A percentile compares a stretch with the other conserved stretches of the same genome.
These are phyloP conservation scores for Pycnococcus provasolii DNA, from an alignment of 139 green algal species.

Conservation along the genomic window DNA sequence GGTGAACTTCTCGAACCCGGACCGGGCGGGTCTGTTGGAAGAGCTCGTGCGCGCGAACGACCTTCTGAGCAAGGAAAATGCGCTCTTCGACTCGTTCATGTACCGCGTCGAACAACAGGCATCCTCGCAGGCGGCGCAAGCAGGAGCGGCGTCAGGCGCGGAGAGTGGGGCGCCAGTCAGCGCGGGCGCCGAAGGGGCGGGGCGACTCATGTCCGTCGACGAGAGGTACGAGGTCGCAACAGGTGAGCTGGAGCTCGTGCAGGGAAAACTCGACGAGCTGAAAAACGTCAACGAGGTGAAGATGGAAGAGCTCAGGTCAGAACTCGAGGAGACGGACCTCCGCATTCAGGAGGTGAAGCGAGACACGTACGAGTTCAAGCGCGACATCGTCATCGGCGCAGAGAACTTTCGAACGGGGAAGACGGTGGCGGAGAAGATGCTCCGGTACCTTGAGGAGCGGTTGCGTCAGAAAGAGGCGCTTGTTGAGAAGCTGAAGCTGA, in stretches of 20 bases:
- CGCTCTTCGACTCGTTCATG: not conserved
- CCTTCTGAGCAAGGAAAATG: not conserved
- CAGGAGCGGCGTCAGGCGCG: not conserved
- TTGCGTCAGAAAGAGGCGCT: constrained; percentile 50
- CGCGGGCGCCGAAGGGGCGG: not conserved
- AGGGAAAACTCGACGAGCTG: not conserved
- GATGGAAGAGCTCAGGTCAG: constrained; percentile 16
- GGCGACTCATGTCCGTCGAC: constrained; percentile 1
- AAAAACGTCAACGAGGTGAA: not conserved
- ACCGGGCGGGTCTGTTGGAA: too few species aligned
- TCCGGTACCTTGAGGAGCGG: constrained; percentile 49
- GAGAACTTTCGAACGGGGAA: constrained; percentile 58
- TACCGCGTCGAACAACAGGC: constrained; percentile 6
- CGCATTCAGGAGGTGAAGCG: constrained; percentile 61
- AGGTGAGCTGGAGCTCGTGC: constrained; percentile 8
- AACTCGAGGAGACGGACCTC: constrained; percentile 39
- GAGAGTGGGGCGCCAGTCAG: too few species aligned
- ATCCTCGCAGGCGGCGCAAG: not conserved
- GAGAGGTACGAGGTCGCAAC: constrained; percentile 4
- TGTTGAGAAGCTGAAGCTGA: constrained; percentile 61
- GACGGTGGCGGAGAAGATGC: constrained; percentile 55
- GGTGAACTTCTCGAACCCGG: too few species aligned
- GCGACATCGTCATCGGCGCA: constrained; percentile 65
- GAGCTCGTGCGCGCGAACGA: constrained; percentile 10
- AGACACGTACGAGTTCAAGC: constrained; percentile 73